Conservation (phyloP, 345 rosid genomes). For the Arabidopsis suecica region DNA sequence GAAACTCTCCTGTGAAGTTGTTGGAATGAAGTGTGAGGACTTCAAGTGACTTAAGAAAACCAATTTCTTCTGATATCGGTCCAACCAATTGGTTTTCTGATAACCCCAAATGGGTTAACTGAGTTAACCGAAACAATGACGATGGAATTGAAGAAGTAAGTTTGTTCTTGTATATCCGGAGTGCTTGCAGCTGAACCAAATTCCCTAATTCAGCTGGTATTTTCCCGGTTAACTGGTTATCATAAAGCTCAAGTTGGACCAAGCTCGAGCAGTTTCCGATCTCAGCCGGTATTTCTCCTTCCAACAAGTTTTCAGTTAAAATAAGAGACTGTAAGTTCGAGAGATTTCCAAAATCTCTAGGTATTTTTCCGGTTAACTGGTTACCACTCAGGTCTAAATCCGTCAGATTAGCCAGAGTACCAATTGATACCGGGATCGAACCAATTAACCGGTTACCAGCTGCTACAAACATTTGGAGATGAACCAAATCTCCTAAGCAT, state of each 20-base stretch:
- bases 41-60: slow-evolving; percentile 59
- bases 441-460: slow-evolving; percentile 58
- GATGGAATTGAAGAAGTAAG: slow-evolving; percentile 74
- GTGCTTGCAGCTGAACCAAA: slow-evolving; percentile 51
- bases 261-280: slow-evolving; percentile 65
- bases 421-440: slow-evolving; percentile 66
- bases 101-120: slow-evolving; percentile 63
- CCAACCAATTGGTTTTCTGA: slow-evolving; percentile 71
- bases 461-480: slow-evolving; percentile 59
- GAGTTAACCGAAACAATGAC: slow-evolving; percentile 60
- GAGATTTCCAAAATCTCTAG: slow-evolving; percentile 72
- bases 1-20: slow-evolving; percentile 64
- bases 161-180: slow-evolving; percentile 58
- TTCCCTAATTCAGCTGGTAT: slow-evolving; percentile 78
- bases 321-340: slow-evolving; percentile 52
- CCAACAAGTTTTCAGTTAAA: slow-evolving; percentile 56
- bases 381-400: slow-evolving; percentile 62
- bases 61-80: slow-evolving; percentile 57
- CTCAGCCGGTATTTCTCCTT: slow-evolving; percentile 69
- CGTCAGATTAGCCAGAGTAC: slow-evolving; percentile 57
- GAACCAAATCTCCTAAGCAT: slow-evolving; percentile 62
- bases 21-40: slow-evolving; percentile 73
- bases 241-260: slow-evolving; percentile 57
- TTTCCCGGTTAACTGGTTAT: slow-evolving; percentile 59
- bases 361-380: slow-evolving; percentile 65